Evolutionary conservation across 1,284 basidiomycete genomes (phyloP), one percentile per base, ranked within the genome.

Genomic region (Acaromyces ingoldii): DNA sequence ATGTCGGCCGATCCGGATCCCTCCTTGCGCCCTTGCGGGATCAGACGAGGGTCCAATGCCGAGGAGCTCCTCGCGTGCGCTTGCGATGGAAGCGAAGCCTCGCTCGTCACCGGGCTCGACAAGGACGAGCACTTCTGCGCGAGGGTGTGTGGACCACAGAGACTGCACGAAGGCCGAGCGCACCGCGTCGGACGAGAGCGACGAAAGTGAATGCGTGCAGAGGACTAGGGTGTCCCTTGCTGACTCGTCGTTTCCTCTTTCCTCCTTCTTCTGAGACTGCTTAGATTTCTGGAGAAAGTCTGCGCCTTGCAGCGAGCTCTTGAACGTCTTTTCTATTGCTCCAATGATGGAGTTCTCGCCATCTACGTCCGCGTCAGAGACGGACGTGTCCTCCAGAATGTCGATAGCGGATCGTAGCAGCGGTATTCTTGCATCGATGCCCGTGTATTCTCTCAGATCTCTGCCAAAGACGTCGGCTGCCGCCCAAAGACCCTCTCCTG

Each of bases 131-230:
- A 69, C 67, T 21, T 68, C 56, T 29, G 90, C 90, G 28, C 87
- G 88, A 61, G 87, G 89, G 44, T 88, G 17, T 81, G 24, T 29
- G n/a, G 11, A 13, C 91, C 91, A 95, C 81, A 93, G 87, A 64
- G 88, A 83, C 63, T 85, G 84, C 6, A 92, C 81, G 38, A 89
- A 75, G 3, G 81, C 78, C 75, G 84, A 85, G 43, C 87, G 82
- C 4, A 83, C 81, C 6, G 82, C 64, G 37, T 83, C 76, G 9
- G 81, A 85, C 2, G 83, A 79, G 13, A 91, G 78, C 6, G 86
- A 82, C 13, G 87, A 85, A 0, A 98, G 79, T 65, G 85, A 80
- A 77, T 93, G 97, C 0, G 92, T 87, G 19, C 88, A 89, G 29
- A 98, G 74, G 0, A 87, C 89, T 31, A 96, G 74, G 5, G 84